Conservation (phyloP, 1,284 basidiomycete genomes). For the Anthracocystis setariae region DNA sequence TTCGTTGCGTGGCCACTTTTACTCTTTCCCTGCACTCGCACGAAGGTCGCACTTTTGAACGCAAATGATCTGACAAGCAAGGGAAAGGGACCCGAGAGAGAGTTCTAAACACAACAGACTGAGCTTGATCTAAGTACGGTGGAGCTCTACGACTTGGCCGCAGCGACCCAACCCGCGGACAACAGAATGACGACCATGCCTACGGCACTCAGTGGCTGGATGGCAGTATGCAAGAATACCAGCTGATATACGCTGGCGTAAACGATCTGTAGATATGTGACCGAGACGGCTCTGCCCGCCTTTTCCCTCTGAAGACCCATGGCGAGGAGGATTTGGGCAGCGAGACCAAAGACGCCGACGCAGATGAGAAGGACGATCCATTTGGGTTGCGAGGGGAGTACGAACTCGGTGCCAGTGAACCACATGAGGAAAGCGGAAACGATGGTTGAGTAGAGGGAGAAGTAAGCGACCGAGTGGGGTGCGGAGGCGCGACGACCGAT, state of each 20-base stretch:
- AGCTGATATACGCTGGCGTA: constrained; percentile 50
- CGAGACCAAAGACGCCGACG: constrained; percentile 54
- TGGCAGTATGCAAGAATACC: constrained; percentile 41
- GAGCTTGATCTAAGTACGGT: background rate
- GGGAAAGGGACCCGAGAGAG: too few relatives aligned
- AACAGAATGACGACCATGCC: constrained; percentile 49
- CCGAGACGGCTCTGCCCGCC: constrained; percentile 44
- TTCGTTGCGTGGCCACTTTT: too few relatives aligned
- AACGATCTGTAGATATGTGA: constrained; percentile 49
- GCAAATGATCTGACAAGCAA: too few relatives aligned
- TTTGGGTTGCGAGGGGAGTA: constrained; percentile 31
- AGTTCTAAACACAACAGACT: background rate
- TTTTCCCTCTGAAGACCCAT: constrained; percentile 54
- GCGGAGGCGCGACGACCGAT: constrained; percentile 80
- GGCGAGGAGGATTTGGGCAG: constrained; percentile 51
- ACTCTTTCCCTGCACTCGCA: too few relatives aligned
- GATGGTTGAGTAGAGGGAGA: constrained; percentile 75
- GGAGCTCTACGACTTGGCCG: constrained; percentile 21
- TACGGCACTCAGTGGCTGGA: constrained; percentile 42
- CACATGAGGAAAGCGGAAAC: constrained; percentile 70
- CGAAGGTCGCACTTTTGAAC: too few relatives aligned
- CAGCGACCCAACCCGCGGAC: constrained; percentile 47
- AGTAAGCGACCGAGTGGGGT: constrained; percentile 78
- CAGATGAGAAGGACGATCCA: constrained; percentile 49
- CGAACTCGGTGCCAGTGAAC: constrained; percentile 37